Evolutionary conservation across 352 stramenopile genomes (phyloP), one percentile per base, ranked within the genome.

Genomic region (Pythium rishiriense): DNA sequence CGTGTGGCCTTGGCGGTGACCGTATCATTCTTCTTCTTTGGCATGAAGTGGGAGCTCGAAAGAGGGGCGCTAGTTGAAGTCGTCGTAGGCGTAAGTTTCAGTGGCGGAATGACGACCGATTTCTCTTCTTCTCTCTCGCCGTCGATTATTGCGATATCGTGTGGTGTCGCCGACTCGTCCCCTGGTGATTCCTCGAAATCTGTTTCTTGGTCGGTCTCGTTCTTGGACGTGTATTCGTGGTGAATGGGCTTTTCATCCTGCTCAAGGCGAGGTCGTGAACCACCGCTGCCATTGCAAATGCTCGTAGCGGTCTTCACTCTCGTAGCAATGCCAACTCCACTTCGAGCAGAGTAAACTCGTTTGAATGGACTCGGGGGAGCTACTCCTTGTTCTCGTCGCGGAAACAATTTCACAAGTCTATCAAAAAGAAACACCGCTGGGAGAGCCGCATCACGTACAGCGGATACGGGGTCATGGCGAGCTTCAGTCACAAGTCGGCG

Each of bases 361-460:
- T 62, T 63, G 48, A 72, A 72, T 17, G 65, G 65, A 26, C 46
- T 72, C 45, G 58, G 29, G 9, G 58, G 50, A 14, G 42, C 43
- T 19, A 45, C 3, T 5, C 37, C 28, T 14, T 55, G 35, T 46
- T 15, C 33, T 22, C 17, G 43, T 21, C 52, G 54, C 24, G 22
- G 76, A 63, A 72, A 80, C 21, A 71, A 37, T 26, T 79, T 81
- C 7, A 74, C 68, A 5, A 85, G 41, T 31, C 56, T 70, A 42
- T 83, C 71, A 62, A 87, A 84, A 12, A 72, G 59, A 19, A 74
- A 64, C 17, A 54, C 66, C 7, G 76, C 69, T 17, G 64, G 64
- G n/a, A 77, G 74, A 0, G 78, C 75, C 26, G 75, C 81, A 48
- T 88, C 77, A 5, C 81, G 73, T 50, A 90, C 79, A 12, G 72